Evolutionary conservation across 306 rosid genomes (phyloP), one percentile per base, ranked within the genome.

Genomic region (Boehmeria nivea): DNA sequence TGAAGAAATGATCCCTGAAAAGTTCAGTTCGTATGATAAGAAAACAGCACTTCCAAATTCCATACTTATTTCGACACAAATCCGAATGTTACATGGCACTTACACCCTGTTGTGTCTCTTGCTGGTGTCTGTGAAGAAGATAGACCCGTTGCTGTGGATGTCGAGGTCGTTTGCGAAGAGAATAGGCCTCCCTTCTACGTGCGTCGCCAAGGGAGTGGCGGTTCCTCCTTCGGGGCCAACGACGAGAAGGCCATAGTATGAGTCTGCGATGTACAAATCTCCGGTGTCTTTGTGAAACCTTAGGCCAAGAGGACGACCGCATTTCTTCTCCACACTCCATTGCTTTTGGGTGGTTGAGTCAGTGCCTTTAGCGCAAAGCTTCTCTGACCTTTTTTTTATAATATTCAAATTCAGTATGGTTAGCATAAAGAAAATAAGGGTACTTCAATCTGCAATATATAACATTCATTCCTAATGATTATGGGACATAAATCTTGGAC

Each of bases 161-260:
- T 87, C 96, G 65, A 91, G 96, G 51, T 91, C 99, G 68, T 91
- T 91, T 19, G 96, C 95, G 7, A 81, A 91, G 72, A 87, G 93
- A 22, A 91, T 87, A 0, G 89, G 89, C 23, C 77, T 75, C 34
- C 96, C 95, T 0, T 75, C 73, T 3, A 81, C 82, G 34, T 84
- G 95, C 28, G 81, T 87, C 40, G 87, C 63, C 61, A 87, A 61
- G 57, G 91, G 68, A 60, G 76, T 80, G 20, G 96, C 98, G 1
- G 80, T 27, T 13, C 98, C 98, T 2, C 98, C 98, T 54, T 75
- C 61, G 1, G 89, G 84, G 19, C 98, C 96, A 64, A 84, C 96
- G 54, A 82, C 70, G 21, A 87, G 80, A 60, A 84, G 83, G 0
- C 98, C 96, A 67, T 87, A 75, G 54, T 91, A 87, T 23, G 98